These are phyloP conservation scores for Ceratonia siliqua DNA, from an alignment of 306 rosid species.

Conservation along the genomic window DNA sequence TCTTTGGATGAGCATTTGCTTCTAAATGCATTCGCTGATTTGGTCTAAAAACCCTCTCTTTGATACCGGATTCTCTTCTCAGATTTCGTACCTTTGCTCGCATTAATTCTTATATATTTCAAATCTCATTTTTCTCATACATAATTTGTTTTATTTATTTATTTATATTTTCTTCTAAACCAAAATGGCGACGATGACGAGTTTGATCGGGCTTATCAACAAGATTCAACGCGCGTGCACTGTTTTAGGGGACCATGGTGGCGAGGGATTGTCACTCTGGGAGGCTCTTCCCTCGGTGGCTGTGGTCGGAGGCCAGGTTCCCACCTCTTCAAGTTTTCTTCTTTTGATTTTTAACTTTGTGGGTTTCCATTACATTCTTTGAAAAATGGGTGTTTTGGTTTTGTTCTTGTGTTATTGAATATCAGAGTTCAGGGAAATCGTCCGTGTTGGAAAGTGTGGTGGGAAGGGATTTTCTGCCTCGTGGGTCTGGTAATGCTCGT, in stretches of 20 bases:
- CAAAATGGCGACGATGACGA: slow-evolving; percentile 95
- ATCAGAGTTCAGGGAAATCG: slow-evolving; percentile 94
- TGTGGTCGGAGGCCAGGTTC: slow-evolving; percentile 98
- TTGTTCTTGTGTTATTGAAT: neutral
- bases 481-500: slow-evolving; percentile 80
- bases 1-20: slow-evolving; percentile 41
- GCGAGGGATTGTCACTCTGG: slow-evolving; percentile 98
- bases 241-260: slow-evolving; percentile 92
- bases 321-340: neutral
- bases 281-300: slow-evolving; percentile 99
- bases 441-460: slow-evolving; percentile 97
- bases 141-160: slow-evolving; percentile 7
- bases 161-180: slow-evolving; percentile 27
- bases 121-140: neutral
- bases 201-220: slow-evolving; percentile 98
- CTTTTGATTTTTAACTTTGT: neutral
- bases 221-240: slow-evolving; percentile 97
- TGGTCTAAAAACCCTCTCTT: neutral
- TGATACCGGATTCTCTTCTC: slow-evolving; percentile 14
- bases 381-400: neutral
- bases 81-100: slow-evolving; percentile 18
- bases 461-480: slow-evolving; percentile 97
- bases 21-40: slow-evolving; percentile 32
- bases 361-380: neutral
- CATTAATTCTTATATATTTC: neutral